Conservation (phyloP, 768 basidiomycete genomes). For the Sarcodon aspratus region DNA sequence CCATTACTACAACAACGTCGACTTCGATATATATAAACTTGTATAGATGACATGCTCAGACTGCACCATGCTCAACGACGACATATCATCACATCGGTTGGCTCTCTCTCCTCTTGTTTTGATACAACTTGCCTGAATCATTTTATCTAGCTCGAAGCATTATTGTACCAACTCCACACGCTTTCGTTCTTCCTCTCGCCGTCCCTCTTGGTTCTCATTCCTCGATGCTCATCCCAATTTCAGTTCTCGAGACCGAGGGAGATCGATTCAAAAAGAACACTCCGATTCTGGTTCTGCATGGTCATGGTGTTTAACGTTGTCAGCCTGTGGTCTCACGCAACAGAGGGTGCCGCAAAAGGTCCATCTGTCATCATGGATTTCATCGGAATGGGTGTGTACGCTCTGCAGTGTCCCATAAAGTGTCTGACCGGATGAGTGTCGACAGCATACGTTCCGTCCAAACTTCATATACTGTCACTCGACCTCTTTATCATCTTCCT, state of each 20-base stretch:
- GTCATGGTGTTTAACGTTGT: conserved; percentile 47
- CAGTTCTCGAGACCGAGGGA: conserved; percentile 60
- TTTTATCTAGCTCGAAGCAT: conserved; percentile 44
- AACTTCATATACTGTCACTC: conserved; percentile 48
- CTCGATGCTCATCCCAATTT: conserved; percentile 48
- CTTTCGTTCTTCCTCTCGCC: conserved; percentile 74
- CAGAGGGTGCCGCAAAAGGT: conserved; percentile 39
- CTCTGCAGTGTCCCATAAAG: not conserved
- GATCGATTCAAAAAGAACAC: conserved; percentile 47
- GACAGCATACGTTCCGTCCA: conserved; percentile 43
- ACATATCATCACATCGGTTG: conserved; percentile 18
- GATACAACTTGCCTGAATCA: not conserved
- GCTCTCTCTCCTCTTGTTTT: not conserved
- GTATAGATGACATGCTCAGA: conserved; percentile 14
- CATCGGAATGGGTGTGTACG: conserved; percentile 57
- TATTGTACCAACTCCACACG: conserved; percentile 63
- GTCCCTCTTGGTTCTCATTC: conserved; percentile 41
- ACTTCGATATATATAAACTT: no score
- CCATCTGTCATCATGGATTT: conserved; percentile 66
- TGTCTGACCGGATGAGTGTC: not conserved
- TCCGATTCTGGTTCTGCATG: conserved; percentile 57
- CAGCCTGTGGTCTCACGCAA: conserved; percentile 51
- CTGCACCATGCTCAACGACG: conserved; percentile 19
- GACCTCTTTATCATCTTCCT: conserved; percentile 58
- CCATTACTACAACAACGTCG: no score